Evolutionary conservation across 768 basidiomycete genomes (phyloP), one percentile per base, ranked within the genome.

Genomic region (Trametes villosa): DNA sequence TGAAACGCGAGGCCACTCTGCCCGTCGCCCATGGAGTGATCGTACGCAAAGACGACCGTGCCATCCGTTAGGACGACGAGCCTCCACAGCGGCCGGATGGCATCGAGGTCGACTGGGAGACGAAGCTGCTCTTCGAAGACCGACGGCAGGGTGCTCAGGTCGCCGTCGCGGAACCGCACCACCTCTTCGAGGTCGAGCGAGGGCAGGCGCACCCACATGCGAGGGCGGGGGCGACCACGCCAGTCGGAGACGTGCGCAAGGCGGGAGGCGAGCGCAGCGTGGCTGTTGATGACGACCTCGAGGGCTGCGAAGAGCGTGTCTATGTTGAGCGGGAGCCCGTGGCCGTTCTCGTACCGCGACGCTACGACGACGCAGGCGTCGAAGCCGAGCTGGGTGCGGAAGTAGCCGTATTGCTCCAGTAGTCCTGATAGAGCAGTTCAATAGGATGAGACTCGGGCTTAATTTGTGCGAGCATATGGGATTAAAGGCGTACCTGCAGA

Each of bases 11-110:
- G 54, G 3, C 75, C 74, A 54, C 77, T 78, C 59, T 74, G 68
- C 1, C 78, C 79, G 57, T 80, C 79, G 4, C 75, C 77, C 47
- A 79, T 72, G 57, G 61, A 59, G 53, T 80, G 79, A 48, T 78
- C 74, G 53, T 70, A 76, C n/a, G 68, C 71, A 54, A 77, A 76
- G 9, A 74, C 51, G 33, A 79, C 68, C 1, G 70, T 76, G 27
- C 68, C 65, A 48, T 75, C 74, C 17, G 49, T 60, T 15, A 76
- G 53, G 9, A 80, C 72, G 17, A 68, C 48, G 5, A 79, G 58
- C 18, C 77, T 72, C 79, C 79, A 80, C 7, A 79, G 69, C 0
- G 77, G 78, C 3, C 67, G 34, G 24, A 67, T 65, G 0, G 63
- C 61, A 17, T 57, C 36, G 1, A 70, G 66, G 53, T 74, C 70